Evolutionary conservation across 75 land plant species (phyloP).

Genomic region (Pinus taeda): DNA sequence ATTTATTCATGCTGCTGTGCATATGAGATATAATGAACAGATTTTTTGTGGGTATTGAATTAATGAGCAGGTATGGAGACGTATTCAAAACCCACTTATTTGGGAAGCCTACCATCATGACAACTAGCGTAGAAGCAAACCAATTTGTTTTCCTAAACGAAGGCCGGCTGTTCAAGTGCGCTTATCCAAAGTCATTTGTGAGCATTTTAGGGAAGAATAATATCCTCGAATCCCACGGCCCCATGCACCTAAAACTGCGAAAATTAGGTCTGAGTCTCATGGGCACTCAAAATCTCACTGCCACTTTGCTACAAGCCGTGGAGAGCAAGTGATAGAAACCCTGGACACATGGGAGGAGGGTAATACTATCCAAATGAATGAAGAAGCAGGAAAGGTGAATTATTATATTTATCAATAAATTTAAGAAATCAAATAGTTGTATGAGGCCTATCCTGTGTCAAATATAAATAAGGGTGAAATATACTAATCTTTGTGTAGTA

Average conservation of each 20-base stretch:
- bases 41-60: not conserved
- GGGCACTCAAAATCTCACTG: not conserved
- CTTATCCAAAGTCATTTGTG: slow-evolving; percentile 9
- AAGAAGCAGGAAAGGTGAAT: not conserved
- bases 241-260: slow-evolving; percentile 7
- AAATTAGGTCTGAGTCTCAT: not conserved
- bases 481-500: too few relatives aligned
- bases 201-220: slow-evolving; percentile 11
- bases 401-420: not conserved
- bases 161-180: slow-evolving; percentile 4
- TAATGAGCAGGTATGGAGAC: slow-evolving; percentile 24
- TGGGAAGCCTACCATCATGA: slow-evolving; percentile 23
- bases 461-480: too few relatives aligned
- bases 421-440: too few relatives aligned
- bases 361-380: not conserved
- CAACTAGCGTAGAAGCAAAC: slow-evolving; percentile 14
- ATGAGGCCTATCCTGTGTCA: too few relatives aligned
- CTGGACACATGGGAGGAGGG: slow-evolving; percentile 41
- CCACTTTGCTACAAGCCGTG: not conserved
- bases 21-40: not conserved
- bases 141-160: slow-evolving; percentile 24
- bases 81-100: slow-evolving; percentile 27
- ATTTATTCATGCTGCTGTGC: too few relatives aligned
- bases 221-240: not conserved
- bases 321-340: slow-evolving; percentile 11